A percentile compares a stretch with the other conserved stretches of the same genome.
Conservation (phyloP, 2,329 filamentous ascomycete species). For the Huntiella bhutanensis region DNA sequence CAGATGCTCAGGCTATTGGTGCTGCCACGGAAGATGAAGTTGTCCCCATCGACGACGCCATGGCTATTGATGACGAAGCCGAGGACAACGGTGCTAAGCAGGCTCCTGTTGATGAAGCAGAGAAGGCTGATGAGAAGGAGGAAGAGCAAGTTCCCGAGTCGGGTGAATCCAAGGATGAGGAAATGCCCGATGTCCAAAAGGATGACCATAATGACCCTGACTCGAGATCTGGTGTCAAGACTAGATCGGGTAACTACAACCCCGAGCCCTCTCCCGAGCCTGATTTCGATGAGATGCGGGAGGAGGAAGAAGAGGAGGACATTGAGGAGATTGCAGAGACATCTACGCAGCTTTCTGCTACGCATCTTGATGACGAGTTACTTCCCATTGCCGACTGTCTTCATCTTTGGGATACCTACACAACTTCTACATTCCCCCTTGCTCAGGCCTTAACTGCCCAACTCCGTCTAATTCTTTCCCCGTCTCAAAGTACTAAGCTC, state of each 20-base stretch:
- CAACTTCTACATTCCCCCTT: conserved; percentile 64
- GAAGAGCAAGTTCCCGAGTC: conserved; percentile 19
- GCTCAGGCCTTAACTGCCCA: conserved; percentile 85
- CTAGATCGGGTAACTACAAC: conserved; percentile 38
- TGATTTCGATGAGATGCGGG: conserved; percentile 21
- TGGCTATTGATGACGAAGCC: conserved; percentile 60
- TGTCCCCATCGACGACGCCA: conserved; percentile 67
- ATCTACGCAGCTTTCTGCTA: conserved; percentile 49
- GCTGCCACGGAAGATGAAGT: conserved; percentile 76
- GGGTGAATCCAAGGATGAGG: conserved; percentile 21
- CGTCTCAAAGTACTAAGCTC: conserved; percentile 87
- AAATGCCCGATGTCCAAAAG: conserved; percentile 5
- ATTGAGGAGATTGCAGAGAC: conserved; percentile 33
- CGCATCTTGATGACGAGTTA: conserved; percentile 41
- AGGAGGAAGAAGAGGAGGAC: conserved; percentile 26
- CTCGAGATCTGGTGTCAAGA: conserved; percentile 39
- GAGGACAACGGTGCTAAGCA: conserved; percentile 29
- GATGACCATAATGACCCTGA: conserved; percentile 24
- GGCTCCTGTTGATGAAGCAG: conserved; percentile 23
- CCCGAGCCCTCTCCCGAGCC: conserved; percentile 24
- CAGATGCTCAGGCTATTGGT: conserved; percentile 84
- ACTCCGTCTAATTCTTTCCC: conserved; percentile 82
- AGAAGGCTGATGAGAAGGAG: conserved; percentile 19
- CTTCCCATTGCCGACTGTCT: conserved; percentile 39
- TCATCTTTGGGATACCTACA: conserved; percentile 68